These are phyloP conservation scores for Cymbidium sinense DNA, from an alignment of 106 monocot genomes.

Conservation along the genomic window DNA sequence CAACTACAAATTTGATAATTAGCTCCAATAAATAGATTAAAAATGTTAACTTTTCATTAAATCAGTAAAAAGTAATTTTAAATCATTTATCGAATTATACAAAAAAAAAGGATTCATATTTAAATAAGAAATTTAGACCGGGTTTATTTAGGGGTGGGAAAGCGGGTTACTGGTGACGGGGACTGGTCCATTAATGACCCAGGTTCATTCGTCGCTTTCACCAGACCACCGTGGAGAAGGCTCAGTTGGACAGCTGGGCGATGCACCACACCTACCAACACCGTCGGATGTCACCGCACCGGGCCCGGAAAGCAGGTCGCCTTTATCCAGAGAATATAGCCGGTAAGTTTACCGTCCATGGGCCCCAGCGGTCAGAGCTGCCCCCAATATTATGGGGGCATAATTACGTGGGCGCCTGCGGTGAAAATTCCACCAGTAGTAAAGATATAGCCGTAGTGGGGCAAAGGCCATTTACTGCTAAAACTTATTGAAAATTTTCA, in stretches of 20 bases:
- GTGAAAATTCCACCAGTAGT: too few relatives aligned
- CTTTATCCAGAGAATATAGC: background rate
- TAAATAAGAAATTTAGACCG: too few relatives aligned
- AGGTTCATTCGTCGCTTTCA: slow-evolving; percentile 1
- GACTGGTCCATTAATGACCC: background rate
- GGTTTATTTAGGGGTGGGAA: background rate
- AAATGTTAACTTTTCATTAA: too few relatives aligned
- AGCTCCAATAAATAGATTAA: too few relatives aligned
- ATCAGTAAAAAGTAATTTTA: too few relatives aligned
- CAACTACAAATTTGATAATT: too few relatives aligned
- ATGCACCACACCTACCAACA: slow-evolving; percentile 1
- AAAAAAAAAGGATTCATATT: too few relatives aligned
- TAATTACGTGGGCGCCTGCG: background rate
- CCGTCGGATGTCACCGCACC: background rate
- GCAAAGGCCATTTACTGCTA: too few relatives aligned
- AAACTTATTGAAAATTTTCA: too few relatives aligned
- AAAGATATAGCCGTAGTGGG: too few relatives aligned
- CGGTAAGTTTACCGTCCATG: background rate
- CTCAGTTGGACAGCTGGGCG: background rate
- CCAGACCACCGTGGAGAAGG: background rate
- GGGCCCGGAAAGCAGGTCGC: background rate
- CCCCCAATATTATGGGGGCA: background rate
- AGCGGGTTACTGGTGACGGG: background rate
- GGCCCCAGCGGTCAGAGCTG: background rate
- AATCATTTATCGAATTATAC: too few relatives aligned